These are phyloP conservation scores for Colletotrichum theobromicola DNA, from an alignment of 2,329 filamentous ascomycete genomes.

Conservation along the genomic window DNA sequence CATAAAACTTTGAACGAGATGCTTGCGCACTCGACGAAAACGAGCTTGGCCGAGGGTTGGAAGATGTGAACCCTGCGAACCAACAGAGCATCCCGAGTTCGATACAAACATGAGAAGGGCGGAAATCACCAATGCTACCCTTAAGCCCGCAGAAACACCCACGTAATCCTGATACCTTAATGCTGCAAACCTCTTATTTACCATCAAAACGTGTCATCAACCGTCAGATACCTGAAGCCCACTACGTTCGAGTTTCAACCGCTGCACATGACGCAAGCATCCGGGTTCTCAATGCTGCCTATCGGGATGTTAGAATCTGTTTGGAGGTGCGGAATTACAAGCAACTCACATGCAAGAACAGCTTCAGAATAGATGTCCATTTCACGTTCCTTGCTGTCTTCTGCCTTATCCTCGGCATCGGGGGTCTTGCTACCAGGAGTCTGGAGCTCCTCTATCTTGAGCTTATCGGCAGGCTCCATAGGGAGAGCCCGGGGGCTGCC, in stretches of 20 bases:
- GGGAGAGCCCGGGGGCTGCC: slow-evolving; percentile 81
- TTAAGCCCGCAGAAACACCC: slow-evolving; percentile 3
- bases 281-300: slow-evolving; percentile 96
- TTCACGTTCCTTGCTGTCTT: slow-evolving; percentile 77
- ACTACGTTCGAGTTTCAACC: slow-evolving; percentile 60
- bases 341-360: slow-evolving; percentile 78
- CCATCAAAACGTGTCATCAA: slow-evolving; percentile 22
- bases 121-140: slow-evolving; percentile 12
- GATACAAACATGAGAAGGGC: background rate
- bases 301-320: slow-evolving; percentile 34
- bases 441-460: slow-evolving; percentile 69
- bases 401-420: slow-evolving; percentile 77
- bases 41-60: background rate
- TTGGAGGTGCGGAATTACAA: background rate
- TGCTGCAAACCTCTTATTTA: slow-evolving; percentile 11
- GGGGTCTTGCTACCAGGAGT: slow-evolving; percentile 53
- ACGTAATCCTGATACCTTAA: background rate
- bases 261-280: slow-evolving; percentile 96
- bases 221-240: slow-evolving; percentile 13
- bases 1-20: background rate
- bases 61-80: background rate
- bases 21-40: background rate
- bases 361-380: slow-evolving; percentile 95
- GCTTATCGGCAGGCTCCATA: slow-evolving; percentile 69
- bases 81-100: background rate